Base-by-base conservation (phyloP, 257 asterid species). In the Solanum pinnatisectum region DNA sequence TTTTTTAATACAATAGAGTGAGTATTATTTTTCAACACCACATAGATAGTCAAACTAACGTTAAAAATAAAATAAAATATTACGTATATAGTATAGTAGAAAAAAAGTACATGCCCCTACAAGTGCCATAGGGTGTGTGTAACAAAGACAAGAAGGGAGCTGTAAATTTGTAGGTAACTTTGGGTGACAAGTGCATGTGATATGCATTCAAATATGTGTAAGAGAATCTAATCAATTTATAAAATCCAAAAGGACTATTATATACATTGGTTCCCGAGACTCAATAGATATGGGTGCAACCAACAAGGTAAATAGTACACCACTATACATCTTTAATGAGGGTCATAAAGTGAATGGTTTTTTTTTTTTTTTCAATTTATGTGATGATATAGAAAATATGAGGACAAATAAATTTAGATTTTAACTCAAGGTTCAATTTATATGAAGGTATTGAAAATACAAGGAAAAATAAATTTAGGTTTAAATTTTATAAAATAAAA, bases 111-210 rank as follows among this genome's bases (percentile, higher is more conserved):
- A 5, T 37, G 6, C 82, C 82, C 85, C 68, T 49, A 44, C 27
- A 44, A 27, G 39, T 27, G 85, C n/a, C 44, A 15, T 67, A 49
- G 27, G 30, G 44, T 3, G 42, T 46, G 32, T 30, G 11, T 81
- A 81, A 81, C 85, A 85, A 65, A 44, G 83, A 70, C 84, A 36
- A 85, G 73, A 42, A n/a, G 56, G 37, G 88, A 16, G 33, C 33
- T 63, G 83, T 63, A 88, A 73, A 18, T 32, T 39, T 83, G 39
- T 46, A 11, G 40, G 39, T 49, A 33, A 27, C 87, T 79, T 56
- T 49, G 71, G 37, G 90, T 88, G 94, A 94, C 96, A 93, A 91
- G 86, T 65, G 95, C 97, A 94, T 94, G 97, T 93, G 97, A 93
- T 88, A 87, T 89, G 15, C 83, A 37, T 88, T 52, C 56, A 72